phyloP scores from a whole-genome alignment of 176 grass and related monocot species.

The Guadua angustifolia region DNA sequence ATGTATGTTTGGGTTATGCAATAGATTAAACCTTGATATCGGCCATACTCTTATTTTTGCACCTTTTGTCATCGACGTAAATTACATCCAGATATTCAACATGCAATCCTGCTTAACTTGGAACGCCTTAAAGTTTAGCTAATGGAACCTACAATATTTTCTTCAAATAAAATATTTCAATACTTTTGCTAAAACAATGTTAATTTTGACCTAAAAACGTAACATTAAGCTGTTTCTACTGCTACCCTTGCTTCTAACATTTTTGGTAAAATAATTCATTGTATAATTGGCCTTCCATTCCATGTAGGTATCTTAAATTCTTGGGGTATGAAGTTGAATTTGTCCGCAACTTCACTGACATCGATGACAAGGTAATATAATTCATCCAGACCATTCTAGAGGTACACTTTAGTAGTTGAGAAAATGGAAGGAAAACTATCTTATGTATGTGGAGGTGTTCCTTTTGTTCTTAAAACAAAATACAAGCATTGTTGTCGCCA shows the following conservation, averaged over 20 bases:
- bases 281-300: conserved; percentile 24
- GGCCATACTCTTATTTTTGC: not conserved
- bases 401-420: conserved; percentile 10
- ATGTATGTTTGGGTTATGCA: not conserved
- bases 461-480: not conserved
- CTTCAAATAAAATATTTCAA: not conserved
- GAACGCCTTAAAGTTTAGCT: not conserved
- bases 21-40: not conserved
- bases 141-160: not conserved
- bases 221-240: not conserved
- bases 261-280: conserved; percentile 32
- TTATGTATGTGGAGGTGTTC: not conserved
- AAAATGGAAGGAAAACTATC: not conserved
- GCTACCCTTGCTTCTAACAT: not conserved
- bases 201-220: conserved; percentile 15
- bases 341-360: conserved; percentile 94
- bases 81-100: not conserved
- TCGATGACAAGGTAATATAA: conserved; percentile 85
- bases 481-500: not conserved
- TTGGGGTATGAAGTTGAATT: conserved; percentile 89
- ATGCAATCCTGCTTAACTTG: not conserved
- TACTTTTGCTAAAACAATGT: not conserved
- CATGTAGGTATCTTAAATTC: conserved; percentile 71
- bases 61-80: not conserved
- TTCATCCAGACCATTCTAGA: not conserved